These are phyloP conservation scores for Arthroderma sp. DNA, from an alignment of 2,329 filamentous ascomycete genomes.

Conservation along the genomic window DNA sequence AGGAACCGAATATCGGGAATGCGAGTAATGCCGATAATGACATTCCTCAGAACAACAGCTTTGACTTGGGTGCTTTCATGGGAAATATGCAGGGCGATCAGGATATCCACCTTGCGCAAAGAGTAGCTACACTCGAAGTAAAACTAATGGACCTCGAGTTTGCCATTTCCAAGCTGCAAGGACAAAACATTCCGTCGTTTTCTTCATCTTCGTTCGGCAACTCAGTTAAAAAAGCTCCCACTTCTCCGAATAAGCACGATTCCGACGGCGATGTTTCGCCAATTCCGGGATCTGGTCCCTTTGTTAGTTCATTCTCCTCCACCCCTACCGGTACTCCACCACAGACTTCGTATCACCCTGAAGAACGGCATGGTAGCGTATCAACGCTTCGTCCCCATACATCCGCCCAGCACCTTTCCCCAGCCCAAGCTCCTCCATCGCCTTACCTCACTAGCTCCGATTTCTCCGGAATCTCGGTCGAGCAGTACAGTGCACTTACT, in stretches of 20 bases:
- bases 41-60: constrained; percentile 9
- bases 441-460: constrained; percentile 21
- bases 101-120: constrained; percentile 30
- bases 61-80: constrained; percentile 27
- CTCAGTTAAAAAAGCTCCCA: constrained; percentile 7
- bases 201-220: not conserved
- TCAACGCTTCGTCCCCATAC: constrained; percentile 14
- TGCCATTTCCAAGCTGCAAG: constrained; percentile 36
- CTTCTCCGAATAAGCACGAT: constrained; percentile 9
- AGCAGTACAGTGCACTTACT: constrained; percentile 35
- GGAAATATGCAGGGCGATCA: constrained; percentile 29
- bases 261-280: constrained; percentile 7
- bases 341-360: constrained; percentile 14
- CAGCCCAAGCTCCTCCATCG: constrained; percentile 18
- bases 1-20: not conserved
- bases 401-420: constrained; percentile 15
- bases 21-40: not conserved
- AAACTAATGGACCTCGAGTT: constrained; percentile 39
- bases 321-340: constrained; percentile 7
- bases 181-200: constrained; percentile 15
- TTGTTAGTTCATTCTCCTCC: constrained; percentile 7
- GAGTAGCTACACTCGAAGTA: constrained; percentile 37
- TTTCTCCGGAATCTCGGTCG: constrained; percentile 27
- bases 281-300: constrained; percentile 1
- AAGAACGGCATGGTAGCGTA: constrained; percentile 21